These are phyloP conservation scores for Saprolegnia parasitica DNA, from an alignment of 352 stramenopile species.

Conservation along the genomic window DNA sequence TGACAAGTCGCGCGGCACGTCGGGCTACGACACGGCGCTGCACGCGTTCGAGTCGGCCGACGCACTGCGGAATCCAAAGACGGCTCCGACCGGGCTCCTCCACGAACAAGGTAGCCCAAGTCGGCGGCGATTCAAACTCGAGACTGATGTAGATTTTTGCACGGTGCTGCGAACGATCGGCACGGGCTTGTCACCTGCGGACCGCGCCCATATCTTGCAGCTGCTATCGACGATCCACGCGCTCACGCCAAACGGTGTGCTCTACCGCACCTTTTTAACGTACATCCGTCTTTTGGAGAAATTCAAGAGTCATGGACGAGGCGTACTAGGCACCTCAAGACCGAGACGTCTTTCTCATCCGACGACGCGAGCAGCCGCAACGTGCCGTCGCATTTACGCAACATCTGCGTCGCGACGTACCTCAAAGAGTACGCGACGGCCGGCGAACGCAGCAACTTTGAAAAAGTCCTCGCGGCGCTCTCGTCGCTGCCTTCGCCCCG, in stretches of 20 bases:
- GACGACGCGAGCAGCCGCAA: too few species aligned
- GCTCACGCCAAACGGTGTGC: constrained; percentile 5
- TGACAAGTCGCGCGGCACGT: constrained; percentile 6
- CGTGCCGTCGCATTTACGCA: neutral
- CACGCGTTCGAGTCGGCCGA: constrained; percentile 27
- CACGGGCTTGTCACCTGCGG: constrained; percentile 4
- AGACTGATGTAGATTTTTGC: constrained; percentile 24
- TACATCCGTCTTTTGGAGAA: neutral
- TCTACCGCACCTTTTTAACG: constrained; percentile 2
- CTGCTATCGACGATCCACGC: neutral
- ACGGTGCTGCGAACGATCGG: constrained; percentile 21
- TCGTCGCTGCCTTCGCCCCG: neutral
- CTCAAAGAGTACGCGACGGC: constrained; percentile 19
- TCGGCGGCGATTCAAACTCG: too few species aligned
- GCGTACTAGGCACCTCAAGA: neutral
- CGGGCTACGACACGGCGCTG: constrained; percentile 16
- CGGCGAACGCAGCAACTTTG: constrained; percentile 20
- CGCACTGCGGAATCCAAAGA: neutral
- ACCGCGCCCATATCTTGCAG: constrained; percentile 7
- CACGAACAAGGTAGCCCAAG: constrained; percentile 25
- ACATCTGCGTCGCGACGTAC: constrained; percentile 25
- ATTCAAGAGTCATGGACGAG: too few species aligned
- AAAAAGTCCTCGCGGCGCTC: constrained; percentile 3
- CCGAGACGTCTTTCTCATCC: too few species aligned
- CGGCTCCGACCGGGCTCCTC: neutral